phyloP scores from a whole-genome alignment of 2,329 filamentous ascomycete genomes.

The Ophiostoma sp. region DNA sequence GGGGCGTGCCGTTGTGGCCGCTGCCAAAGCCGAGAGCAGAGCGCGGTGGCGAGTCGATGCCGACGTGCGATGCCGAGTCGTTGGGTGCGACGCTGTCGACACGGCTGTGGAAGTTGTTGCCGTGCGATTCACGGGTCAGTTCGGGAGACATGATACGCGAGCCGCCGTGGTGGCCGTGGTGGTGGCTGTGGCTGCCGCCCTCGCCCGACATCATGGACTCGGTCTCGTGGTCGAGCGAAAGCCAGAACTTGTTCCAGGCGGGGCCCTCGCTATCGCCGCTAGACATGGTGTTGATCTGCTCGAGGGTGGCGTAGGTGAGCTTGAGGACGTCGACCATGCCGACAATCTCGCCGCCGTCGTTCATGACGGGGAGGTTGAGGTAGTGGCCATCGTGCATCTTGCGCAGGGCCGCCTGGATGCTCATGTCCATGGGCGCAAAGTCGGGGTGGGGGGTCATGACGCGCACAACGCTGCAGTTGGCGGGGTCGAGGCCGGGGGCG shows the following conservation, averaged over 20 bases:
- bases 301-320: conserved; percentile 93
- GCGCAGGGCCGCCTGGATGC: conserved; percentile 90
- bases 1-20: conserved; percentile 32
- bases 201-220: conserved; percentile 96
- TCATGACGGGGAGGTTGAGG: conserved; percentile 97
- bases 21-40: conserved; percentile 45
- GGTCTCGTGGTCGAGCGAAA: conserved; percentile 88
- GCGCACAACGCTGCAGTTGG: conserved; percentile 92
- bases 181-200: conserved; percentile 62
- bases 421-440: conserved; percentile 98
- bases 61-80: conserved; percentile 91
- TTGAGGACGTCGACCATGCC: conserved; percentile 99
- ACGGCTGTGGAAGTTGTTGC: conserved; percentile 35
- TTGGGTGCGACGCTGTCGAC: conserved; percentile 82
- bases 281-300: conserved; percentile 95
- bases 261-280: conserved; percentile 86
- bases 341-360: conserved; percentile 91
- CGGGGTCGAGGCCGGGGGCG: conserved; percentile 87
- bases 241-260: conserved; percentile 99
- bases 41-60: conserved; percentile 68
- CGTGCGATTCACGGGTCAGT: conserved; percentile 60
- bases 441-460: conserved; percentile 99
- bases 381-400: conserved; percentile 99
- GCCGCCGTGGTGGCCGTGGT: conserved; percentile 63
- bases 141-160: conserved; percentile 70